Percentiles rank a stretch among this genome's conserved stretches.
Evolutionary conservation across 2,329 filamentous ascomycete genomes (phyloP).

Genomic region (Cladosporium sphaerospermum): DNA sequence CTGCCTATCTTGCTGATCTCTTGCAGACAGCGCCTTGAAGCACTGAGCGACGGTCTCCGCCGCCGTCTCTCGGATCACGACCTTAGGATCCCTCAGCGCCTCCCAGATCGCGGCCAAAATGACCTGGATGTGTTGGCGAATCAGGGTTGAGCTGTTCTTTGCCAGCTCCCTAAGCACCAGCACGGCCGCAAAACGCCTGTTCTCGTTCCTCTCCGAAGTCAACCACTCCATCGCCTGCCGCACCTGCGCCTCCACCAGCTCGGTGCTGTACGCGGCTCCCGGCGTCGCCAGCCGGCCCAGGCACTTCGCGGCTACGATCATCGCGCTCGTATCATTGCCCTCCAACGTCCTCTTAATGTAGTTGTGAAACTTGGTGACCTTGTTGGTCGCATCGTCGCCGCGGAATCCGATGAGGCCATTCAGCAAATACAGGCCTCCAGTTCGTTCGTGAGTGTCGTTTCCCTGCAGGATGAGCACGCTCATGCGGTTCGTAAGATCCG

Average conservation of each 20-base stretch:
- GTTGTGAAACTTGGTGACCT: slow-evolving; percentile 89
- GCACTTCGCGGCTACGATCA: slow-evolving; percentile 83
- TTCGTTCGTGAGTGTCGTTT: slow-evolving; percentile 77
- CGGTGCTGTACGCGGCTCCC: slow-evolving; percentile 87
- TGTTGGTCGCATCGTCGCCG: slow-evolving; percentile 84
- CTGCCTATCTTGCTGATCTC: slow-evolving; percentile 81
- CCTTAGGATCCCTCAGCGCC: slow-evolving; percentile 79
- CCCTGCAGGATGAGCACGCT: slow-evolving; percentile 74
- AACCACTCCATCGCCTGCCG: slow-evolving; percentile 96
- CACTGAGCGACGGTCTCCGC: slow-evolving; percentile 91
- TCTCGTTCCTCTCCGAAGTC: slow-evolving; percentile 89
- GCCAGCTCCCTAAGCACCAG: slow-evolving; percentile 86
- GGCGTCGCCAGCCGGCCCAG: slow-evolving; percentile 86
- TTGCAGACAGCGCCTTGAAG: slow-evolving; percentile 89
- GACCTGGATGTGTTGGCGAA: slow-evolving; percentile 92
- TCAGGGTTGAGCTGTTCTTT: slow-evolving; percentile 85
- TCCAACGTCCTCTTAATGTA: slow-evolving; percentile 82
- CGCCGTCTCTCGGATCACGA: slow-evolving; percentile 85
- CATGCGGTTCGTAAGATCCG: slow-evolving; percentile 58
- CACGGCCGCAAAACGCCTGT: slow-evolving; percentile 86
- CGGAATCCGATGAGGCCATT: slow-evolving; percentile 95
- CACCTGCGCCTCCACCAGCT: slow-evolving; percentile 93
- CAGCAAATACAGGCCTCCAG: slow-evolving; percentile 86
- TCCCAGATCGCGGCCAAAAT: slow-evolving; percentile 97
- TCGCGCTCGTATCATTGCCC: slow-evolving; percentile 83